Conservation (phyloP, 257 asterid genomes). For the Echium plantagineum region DNA sequence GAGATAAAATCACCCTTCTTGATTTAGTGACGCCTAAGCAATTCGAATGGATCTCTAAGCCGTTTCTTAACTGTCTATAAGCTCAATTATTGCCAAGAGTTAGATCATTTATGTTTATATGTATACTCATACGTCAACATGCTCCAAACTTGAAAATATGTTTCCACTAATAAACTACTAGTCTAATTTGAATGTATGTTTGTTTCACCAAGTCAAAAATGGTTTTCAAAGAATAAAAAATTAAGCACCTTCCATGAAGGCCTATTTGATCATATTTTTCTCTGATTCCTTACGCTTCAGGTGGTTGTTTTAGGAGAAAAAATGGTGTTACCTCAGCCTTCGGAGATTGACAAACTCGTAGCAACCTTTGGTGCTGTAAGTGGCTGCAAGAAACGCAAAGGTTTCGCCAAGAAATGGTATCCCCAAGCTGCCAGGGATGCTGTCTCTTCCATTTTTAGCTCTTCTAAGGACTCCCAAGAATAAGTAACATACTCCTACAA, state of each 20-base stretch:
- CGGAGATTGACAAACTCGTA: constrained; percentile 40
- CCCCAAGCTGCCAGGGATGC: constrained; percentile 44
- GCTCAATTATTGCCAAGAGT: not conserved
- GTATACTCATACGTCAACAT: not conserved
- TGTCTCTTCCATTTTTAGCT: constrained; percentile 3
- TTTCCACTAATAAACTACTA: not conserved
- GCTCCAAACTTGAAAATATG: too few species aligned
- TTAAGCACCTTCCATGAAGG: not conserved
- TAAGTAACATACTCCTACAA: constrained; percentile 9
- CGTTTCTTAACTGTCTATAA: not conserved
- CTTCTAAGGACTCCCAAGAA: constrained; percentile 8
- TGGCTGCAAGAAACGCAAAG: constrained; percentile 38
- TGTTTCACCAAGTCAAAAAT: too few species aligned
- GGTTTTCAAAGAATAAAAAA: too few species aligned
- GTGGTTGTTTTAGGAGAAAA: not conserved
- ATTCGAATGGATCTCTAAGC: not conserved
- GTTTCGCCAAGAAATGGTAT: constrained; percentile 45
- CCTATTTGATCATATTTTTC: not conserved
- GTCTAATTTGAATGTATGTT: not conserved
- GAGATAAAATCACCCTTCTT: not conserved
- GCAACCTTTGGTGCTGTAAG: constrained; percentile 47
- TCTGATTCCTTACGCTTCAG: not conserved
- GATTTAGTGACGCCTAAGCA: not conserved
- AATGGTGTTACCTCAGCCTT: constrained; percentile 23
- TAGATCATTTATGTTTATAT: not conserved